These are phyloP conservation scores for Exophiala viscosa DNA, from an alignment of 2,329 filamentous ascomycete species.

Conservation along the genomic window DNA sequence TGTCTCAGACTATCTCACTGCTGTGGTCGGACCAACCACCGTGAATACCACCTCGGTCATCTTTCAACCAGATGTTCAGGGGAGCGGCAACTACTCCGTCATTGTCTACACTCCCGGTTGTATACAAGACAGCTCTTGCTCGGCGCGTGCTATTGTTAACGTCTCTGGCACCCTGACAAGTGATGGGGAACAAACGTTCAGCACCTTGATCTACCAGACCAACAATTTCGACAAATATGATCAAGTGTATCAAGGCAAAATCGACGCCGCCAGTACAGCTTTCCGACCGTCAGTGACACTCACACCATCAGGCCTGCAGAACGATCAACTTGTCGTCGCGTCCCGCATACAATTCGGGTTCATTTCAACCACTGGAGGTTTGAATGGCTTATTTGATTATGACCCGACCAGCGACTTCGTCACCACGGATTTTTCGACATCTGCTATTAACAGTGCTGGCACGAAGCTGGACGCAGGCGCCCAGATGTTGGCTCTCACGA, in stretches of 20 bases:
- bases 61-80: constrained; percentile 77
- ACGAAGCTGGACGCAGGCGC: constrained; percentile 65
- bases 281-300: constrained; percentile 82
- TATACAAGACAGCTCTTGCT: constrained; percentile 71
- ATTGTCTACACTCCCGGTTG: constrained; percentile 93
- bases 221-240: constrained; percentile 98
- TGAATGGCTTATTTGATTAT: constrained; percentile 91
- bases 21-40: constrained; percentile 57
- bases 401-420: constrained; percentile 62
- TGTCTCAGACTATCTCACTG: constrained; percentile 71
- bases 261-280: constrained; percentile 67
- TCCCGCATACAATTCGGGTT: constrained; percentile 74
- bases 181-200: constrained; percentile 45
- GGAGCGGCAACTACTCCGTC: constrained; percentile 88
- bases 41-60: constrained; percentile 61
- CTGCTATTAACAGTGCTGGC: constrained; percentile 72
- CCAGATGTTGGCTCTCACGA: constrained; percentile 65
- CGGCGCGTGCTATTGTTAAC: constrained; percentile 72
- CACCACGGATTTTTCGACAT: constrained; percentile 61
- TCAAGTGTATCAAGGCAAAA: constrained; percentile 77
- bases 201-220: constrained; percentile 73
- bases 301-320: constrained; percentile 63
- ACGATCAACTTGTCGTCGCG: constrained; percentile 72
- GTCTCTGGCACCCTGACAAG: constrained; percentile 69
- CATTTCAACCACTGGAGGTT: constrained; percentile 62